A percentile compares a stretch with the other conserved stretches of the same genome.
Conservation (phyloP, 306 rosid species). For the Corylus heterophylla region DNA sequence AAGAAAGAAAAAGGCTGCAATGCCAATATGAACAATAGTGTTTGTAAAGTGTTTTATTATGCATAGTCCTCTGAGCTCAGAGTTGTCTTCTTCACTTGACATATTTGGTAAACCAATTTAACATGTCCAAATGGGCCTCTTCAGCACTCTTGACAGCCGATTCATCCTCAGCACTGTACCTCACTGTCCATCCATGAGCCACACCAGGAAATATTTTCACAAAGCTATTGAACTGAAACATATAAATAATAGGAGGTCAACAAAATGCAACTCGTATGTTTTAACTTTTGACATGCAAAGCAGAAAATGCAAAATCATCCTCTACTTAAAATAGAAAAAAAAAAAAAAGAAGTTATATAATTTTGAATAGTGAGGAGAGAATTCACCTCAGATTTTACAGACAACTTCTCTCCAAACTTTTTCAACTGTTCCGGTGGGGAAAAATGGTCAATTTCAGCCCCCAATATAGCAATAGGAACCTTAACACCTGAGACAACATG, state of each 20-base stretch:
- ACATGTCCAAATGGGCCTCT: conserved; percentile 65
- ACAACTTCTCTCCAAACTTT: conserved; percentile 38
- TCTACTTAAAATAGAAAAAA: too few relatives aligned
- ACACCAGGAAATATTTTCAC: conserved; percentile 63
- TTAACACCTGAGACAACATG: conserved; percentile 5
- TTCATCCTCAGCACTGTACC: conserved; percentile 52
- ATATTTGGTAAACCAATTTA: conserved; percentile 58
- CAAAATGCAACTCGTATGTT: neutral
- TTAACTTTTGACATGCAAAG: neutral
- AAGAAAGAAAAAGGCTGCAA: too few relatives aligned
- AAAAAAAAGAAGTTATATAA: too few relatives aligned
- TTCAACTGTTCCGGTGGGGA: conserved; percentile 44
- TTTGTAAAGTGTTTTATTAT: neutral
- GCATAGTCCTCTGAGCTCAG: neutral
- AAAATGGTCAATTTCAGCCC: conserved; percentile 43
- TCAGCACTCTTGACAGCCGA: conserved; percentile 50
- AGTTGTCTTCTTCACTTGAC: conserved; percentile 28
- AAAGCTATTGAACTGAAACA: conserved; percentile 46
- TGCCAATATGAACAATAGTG: too few relatives aligned
- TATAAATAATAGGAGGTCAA: conserved; percentile 6
- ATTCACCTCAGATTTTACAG: conserved; percentile 46
- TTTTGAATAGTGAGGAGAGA: neutral
- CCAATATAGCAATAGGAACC: conserved; percentile 51
- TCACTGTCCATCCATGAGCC: conserved; percentile 62
- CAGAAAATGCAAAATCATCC: neutral